Percentiles rank a stretch among this genome's conserved stretches.
phyloP scores from a whole-genome alignment of 495 filamentous ascomycete species.

The Letharia columbiana region DNA sequence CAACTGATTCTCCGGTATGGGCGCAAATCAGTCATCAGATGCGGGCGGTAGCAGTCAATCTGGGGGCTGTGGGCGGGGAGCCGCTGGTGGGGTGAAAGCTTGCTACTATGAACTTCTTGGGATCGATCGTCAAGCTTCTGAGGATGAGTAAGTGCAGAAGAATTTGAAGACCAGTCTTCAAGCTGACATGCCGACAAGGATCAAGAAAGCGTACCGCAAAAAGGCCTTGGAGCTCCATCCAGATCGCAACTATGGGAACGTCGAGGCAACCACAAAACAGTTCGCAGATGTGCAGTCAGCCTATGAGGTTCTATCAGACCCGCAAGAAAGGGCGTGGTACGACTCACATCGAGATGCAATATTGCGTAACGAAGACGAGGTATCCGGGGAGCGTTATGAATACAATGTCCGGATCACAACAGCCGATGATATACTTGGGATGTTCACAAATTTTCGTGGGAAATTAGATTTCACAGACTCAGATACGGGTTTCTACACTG shows the following conservation, averaged over 20 bases:
- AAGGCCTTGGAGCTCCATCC: constrained; percentile 93
- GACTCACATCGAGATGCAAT: constrained; percentile 87
- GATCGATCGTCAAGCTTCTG: constrained; percentile 58
- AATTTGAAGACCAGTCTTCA: neutral
- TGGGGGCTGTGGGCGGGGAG: constrained; percentile 12
- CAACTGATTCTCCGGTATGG: constrained; percentile 45
- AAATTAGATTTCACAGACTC: constrained; percentile 70
- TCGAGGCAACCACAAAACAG: constrained; percentile 67
- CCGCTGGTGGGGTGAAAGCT: constrained; percentile 45
- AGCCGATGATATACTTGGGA: constrained; percentile 59
- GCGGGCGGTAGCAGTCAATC: constrained; percentile 30
- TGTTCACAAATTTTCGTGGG: constrained; percentile 68
- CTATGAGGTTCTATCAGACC: constrained; percentile 90
- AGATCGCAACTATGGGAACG: constrained; percentile 85
- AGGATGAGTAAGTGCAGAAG: constrained; percentile 63
- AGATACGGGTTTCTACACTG: constrained; percentile 71
- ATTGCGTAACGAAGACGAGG: constrained; percentile 49
- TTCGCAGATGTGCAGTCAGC: constrained; percentile 91
- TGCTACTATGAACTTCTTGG: constrained; percentile 91
- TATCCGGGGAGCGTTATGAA: constrained; percentile 42
- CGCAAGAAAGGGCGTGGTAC: constrained; percentile 95
- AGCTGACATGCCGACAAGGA: constrained; percentile 41
- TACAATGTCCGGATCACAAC: constrained; percentile 63
- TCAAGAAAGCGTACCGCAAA: constrained; percentile 84
- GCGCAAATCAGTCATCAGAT: constrained; percentile 64